Conservation (phyloP, 257 asterid genomes). For the Solanum chmielewskii region DNA sequence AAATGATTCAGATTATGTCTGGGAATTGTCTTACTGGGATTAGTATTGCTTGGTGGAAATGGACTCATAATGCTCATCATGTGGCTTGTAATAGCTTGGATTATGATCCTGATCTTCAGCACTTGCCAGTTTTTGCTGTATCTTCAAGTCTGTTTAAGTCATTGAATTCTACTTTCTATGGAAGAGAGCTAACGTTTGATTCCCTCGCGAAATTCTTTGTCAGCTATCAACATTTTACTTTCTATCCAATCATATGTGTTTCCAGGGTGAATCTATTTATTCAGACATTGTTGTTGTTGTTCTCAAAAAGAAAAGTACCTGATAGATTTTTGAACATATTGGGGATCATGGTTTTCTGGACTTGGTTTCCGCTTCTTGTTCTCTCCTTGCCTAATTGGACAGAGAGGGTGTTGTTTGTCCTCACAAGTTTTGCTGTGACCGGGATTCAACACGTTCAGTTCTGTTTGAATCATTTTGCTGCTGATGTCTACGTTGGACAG, state of each 20-base stretch:
- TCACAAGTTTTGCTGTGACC: slow-evolving; percentile 43
- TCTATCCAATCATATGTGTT: slow-evolving; percentile 57
- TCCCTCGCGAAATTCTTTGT: slow-evolving; percentile 45
- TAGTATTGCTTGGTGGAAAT: slow-evolving; percentile 98
- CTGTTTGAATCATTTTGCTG: slow-evolving; percentile 79
- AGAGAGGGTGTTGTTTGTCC: slow-evolving; percentile 46
- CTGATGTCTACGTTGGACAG: slow-evolving; percentile 51
- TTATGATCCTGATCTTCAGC: slow-evolving; percentile 89
- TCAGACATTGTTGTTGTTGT: slow-evolving; percentile 55
- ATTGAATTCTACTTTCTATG: slow-evolving; percentile 45
- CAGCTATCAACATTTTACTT: slow-evolving; percentile 64
- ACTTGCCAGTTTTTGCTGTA: slow-evolving; percentile 75
- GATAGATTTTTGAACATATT: slow-evolving; percentile 55
- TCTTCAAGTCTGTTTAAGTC: slow-evolving; percentile 40
- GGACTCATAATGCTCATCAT: slow-evolving; percentile 94
- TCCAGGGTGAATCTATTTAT: slow-evolving; percentile 65
- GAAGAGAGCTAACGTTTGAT: slow-evolving; percentile 52
- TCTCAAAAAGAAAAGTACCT: slow-evolving; percentile 49
- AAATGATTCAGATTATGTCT: slow-evolving; percentile 46
- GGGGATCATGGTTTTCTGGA: slow-evolving; percentile 72
- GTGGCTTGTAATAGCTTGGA: slow-evolving; percentile 77
- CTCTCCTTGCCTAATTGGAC: slow-evolving; percentile 57
- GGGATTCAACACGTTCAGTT: slow-evolving; percentile 77
- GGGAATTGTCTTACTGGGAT: slow-evolving; percentile 88
- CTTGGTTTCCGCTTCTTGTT: slow-evolving; percentile 78